A percentile compares a stretch with the other conserved stretches of the same genome.
Evolutionary conservation across 495 filamentous ascomycete species (phyloP).

Genomic region (Cudoniella acicularis): DNA sequence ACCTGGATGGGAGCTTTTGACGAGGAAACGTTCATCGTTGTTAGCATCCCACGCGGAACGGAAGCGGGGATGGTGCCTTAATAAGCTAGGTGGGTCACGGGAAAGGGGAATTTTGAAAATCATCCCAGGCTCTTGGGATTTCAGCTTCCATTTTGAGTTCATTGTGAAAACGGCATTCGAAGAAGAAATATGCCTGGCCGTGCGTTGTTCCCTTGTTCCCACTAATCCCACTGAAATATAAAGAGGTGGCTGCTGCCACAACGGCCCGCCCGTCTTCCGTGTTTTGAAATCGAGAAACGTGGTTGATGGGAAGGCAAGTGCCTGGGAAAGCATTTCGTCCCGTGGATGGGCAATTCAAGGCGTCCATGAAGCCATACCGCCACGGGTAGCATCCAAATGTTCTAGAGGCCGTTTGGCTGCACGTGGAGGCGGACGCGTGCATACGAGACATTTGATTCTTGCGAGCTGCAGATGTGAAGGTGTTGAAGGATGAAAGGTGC

Average conservation of each 20-base stretch:
- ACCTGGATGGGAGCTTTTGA: not conserved
- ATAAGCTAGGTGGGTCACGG: not conserved
- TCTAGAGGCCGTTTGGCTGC: not conserved
- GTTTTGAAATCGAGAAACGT: not conserved
- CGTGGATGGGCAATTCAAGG: too few relatives aligned
- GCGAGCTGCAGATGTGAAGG: not conserved
- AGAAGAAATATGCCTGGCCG: not conserved
- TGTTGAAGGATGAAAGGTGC: not conserved
- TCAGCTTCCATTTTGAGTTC: too few relatives aligned
- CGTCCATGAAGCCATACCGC: not conserved
- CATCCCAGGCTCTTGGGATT: too few relatives aligned
- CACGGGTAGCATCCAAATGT: not conserved
- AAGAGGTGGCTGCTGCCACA: not conserved
- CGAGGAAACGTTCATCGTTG: not conserved
- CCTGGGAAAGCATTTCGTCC: too few relatives aligned
- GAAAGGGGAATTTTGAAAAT: not conserved
- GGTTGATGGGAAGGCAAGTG: not conserved
- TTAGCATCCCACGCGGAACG: not conserved
- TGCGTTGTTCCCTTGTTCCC: not conserved
- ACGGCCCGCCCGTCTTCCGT: not conserved
- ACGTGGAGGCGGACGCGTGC: not conserved
- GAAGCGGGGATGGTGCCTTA: not conserved
- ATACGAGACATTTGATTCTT: not conserved
- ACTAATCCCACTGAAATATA: too few relatives aligned
- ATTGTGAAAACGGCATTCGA: not conserved